These are phyloP conservation scores for Udeniomyces megalosporus DNA, from an alignment of 768 basidiomycete genomes.

Conservation along the genomic window DNA sequence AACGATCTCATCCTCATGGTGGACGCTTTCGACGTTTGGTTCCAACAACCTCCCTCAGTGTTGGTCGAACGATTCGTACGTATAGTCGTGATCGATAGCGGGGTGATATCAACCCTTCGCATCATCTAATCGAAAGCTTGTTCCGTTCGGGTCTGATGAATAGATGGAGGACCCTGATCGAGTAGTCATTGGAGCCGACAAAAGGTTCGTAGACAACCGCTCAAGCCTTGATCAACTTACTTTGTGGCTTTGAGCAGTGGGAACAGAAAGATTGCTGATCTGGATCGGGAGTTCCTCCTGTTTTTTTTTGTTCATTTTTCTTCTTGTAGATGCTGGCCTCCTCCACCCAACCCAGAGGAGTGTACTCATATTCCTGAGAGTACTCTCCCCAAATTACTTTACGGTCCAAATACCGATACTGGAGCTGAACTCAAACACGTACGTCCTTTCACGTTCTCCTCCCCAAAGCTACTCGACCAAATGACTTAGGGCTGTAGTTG, in stretches of 20 bases:
- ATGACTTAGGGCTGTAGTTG: background rate
- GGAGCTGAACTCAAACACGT: background rate
- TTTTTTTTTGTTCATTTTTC: too few species aligned
- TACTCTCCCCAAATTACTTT: background rate
- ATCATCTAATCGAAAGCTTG: too few species aligned
- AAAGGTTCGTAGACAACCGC: too few species aligned
- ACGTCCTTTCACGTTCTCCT: background rate
- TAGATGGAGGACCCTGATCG: too few species aligned
- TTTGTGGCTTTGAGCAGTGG: too few species aligned
- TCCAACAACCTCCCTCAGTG: background rate
- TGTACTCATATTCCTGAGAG: background rate
- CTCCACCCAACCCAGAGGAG: background rate
- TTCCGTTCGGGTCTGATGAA: too few species aligned
- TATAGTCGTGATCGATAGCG: too few species aligned
- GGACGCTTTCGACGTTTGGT: constrained; percentile 1
- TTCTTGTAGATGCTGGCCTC: constrained; percentile 2
- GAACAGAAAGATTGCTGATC: too few species aligned
- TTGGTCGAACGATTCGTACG: background rate
- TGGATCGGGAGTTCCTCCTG: too few species aligned
- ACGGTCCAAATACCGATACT: background rate
- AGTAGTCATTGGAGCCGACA: constrained; percentile 3
- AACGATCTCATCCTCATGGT: background rate
- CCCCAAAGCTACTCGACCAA: background rate
- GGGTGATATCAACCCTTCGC: too few species aligned
- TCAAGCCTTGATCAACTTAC: too few species aligned